Evolutionary conservation across 345 rosid genomes (phyloP).

Genomic region (Lepidium africanum): DNA sequence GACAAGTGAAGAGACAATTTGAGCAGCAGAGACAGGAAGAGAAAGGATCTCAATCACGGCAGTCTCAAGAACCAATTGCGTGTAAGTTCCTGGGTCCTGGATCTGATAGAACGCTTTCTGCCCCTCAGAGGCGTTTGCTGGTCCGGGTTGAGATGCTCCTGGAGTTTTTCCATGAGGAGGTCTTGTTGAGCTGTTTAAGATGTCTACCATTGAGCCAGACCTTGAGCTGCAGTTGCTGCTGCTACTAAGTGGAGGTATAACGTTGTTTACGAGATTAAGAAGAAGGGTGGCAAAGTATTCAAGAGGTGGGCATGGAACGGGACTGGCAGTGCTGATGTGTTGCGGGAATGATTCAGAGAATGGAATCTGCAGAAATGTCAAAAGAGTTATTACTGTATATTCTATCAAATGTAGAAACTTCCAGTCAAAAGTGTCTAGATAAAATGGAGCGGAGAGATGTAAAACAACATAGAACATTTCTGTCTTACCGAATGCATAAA

Average conservation of each 20-base stretch:
- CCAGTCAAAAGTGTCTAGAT: background rate
- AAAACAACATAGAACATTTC: background rate
- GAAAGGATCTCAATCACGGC: constrained; percentile 92
- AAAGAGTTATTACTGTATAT: background rate
- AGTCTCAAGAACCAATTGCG: constrained; percentile 92
- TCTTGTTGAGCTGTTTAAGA: constrained; percentile 44
- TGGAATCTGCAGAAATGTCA: constrained; percentile 52
- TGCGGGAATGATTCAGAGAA: constrained; percentile 93
- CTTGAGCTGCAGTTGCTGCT: constrained; percentile 37
- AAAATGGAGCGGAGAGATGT: constrained; percentile 9
- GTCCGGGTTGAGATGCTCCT: constrained; percentile 66
- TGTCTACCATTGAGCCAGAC: constrained; percentile 57
- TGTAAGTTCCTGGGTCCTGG: constrained; percentile 96
- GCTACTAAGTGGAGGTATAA: constrained; percentile 78
- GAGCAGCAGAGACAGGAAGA: constrained; percentile 82
- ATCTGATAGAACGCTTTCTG: constrained; percentile 90
- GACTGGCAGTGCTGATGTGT: constrained; percentile 57
- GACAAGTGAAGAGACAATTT: constrained; percentile 79
- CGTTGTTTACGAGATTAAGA: constrained; percentile 85
- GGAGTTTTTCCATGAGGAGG: constrained; percentile 59
- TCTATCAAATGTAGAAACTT: background rate
- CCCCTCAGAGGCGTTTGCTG: constrained; percentile 61
- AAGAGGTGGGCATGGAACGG: constrained; percentile 71
- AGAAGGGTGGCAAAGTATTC: constrained; percentile 90
- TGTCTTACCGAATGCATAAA: background rate